Base-by-base conservation (phyloP, 129 eudicot species). In the Pittosporum tobira region DNA sequence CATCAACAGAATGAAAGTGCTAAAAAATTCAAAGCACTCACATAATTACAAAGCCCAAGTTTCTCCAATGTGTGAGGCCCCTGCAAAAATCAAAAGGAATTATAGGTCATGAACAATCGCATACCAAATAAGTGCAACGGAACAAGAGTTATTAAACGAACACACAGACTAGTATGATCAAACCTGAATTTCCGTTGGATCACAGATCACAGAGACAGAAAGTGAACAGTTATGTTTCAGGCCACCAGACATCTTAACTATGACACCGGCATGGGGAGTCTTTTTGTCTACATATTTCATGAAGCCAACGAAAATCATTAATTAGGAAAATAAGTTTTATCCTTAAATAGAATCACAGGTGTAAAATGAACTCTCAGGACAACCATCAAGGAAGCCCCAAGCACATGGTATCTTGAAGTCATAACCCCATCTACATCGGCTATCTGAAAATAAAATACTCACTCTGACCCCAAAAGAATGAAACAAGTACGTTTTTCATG, bases 121-220 rank as follows among this genome's bases (percentile, higher is more conserved):
- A 58, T 6, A 57, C 47, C 36, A 48, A 6, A 6, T 16, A n/a
- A 8, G 51, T 49, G 60, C 19, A 37, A 43, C 42, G 30, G 20
- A 44, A 20, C 48, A 20, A 43, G 22, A 51, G 10, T 18, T 9
- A 62, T 2, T 36, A 21, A 45, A 14, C 45, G 65, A 47, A 60
- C 34, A 58, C 12, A 48, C 24, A 27, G 45, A 59, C 51, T 28
- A n/a, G n/a, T n/a, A 21, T 65, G 37, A 59, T 61, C 88, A 61
- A 61, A 85, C 97, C 75, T 75, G 81, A 68, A 85, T 64, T 74
- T 74, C 81, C 59, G 68, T 74, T 47, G 70, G 30, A 66, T 89
- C 85, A 78, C 97, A 89, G 22, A 84, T 59, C 51, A 89, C 88
- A 62, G 95, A 79, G 28, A 89, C 95, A 20, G 95, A 64, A 60